Conservation (phyloP, 2,329 filamentous ascomycete genomes). For the Cladosporium sp. region DNA sequence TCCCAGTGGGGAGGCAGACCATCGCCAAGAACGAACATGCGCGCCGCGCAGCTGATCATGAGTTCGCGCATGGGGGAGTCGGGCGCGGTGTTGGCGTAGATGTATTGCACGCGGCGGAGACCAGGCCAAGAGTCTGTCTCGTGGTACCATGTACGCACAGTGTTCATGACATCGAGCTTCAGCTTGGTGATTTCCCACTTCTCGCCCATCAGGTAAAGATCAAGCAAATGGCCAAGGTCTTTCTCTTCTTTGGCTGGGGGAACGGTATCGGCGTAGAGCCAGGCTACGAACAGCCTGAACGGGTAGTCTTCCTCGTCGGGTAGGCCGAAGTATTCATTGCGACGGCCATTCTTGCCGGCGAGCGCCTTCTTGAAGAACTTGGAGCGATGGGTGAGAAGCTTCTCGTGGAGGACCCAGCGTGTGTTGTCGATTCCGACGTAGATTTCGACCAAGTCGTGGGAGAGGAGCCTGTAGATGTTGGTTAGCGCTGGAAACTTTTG, state of each 20-base stretch:
- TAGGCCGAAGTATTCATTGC: conserved; percentile 47
- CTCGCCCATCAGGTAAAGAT: conserved; percentile 56
- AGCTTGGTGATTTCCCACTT: conserved; percentile 53
- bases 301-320: conserved; percentile 54
- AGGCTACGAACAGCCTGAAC: conserved; percentile 54
- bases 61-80: conserved; percentile 36
- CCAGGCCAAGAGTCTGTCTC: conserved; percentile 54
- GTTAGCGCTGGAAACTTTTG: conserved; percentile 1
- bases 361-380: conserved; percentile 56
- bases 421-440: conserved; percentile 57
- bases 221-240: conserved; percentile 52
- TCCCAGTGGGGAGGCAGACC: conserved; percentile 56
- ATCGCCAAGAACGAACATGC: conserved; percentile 52
- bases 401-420: conserved; percentile 58
- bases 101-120: conserved; percentile 52
- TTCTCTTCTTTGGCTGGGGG: conserved; percentile 51
- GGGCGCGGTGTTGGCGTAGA: conserved; percentile 35
- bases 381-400: conserved; percentile 56
- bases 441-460: conserved; percentile 56
- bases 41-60: conserved; percentile 50
- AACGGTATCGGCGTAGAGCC: conserved; percentile 54
- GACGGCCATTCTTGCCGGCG: conserved; percentile 41
- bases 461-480: conserved; percentile 48
- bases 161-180: conserved; percentile 50
- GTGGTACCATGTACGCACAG: conserved; percentile 54